phyloP scores from a whole-genome alignment of 352 stramenopile genomes.

The Phytophthora pseudosyringae region DNA sequence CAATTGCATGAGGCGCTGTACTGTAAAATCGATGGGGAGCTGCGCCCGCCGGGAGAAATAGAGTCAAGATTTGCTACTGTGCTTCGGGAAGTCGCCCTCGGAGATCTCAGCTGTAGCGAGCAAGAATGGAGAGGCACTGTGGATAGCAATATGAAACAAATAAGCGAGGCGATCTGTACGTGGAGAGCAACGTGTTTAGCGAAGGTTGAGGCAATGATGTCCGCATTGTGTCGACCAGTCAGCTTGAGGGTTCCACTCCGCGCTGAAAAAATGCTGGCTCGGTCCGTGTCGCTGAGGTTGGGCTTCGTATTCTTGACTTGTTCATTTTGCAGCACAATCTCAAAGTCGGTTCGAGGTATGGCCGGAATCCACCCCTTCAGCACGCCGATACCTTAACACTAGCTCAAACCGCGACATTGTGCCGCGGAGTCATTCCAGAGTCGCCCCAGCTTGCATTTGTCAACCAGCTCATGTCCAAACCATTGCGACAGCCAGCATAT shows the following conservation, averaged over 20 bases:
- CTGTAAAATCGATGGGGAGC: neutral
- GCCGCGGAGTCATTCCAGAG: neutral
- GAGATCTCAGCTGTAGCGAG: neutral
- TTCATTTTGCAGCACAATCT: conserved; percentile 14
- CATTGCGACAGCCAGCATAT: neutral
- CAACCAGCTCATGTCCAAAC: too few relatives aligned
- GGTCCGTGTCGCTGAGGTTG: neutral
- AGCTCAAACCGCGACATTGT: neutral
- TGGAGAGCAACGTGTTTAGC: neutral
- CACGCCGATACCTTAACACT: neutral
- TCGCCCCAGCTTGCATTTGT: conserved; percentile 3
- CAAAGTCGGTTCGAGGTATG: conserved; percentile 1
- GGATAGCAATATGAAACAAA: conserved; percentile 5
- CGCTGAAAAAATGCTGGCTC: conserved; percentile 4
- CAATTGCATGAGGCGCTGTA: neutral
- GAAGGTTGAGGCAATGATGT: neutral
- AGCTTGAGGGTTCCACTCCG: neutral
- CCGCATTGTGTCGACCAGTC: neutral
- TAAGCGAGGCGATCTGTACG: conserved; percentile 6
- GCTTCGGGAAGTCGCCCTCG: neutral
- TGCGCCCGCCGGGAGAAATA: neutral
- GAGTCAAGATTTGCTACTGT: neutral
- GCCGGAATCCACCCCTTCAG: neutral
- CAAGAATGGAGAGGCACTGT: neutral
- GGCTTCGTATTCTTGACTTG: neutral